Base-by-base conservation (phyloP, 352 stramenopile genomes). In the Aphanomyces invadans region DNA sequence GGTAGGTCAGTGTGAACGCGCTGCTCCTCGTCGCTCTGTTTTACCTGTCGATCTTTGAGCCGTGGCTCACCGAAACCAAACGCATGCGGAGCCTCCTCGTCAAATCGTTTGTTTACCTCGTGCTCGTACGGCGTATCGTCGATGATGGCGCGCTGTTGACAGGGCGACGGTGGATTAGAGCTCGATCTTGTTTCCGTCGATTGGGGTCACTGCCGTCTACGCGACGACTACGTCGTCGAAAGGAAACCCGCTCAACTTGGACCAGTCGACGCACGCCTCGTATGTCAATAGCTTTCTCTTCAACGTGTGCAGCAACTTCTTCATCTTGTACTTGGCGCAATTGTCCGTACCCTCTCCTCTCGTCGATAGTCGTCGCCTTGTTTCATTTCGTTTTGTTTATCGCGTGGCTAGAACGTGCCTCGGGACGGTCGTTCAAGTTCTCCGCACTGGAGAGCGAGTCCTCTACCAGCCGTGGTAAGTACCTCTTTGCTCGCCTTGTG, bases 271-370 rank as follows among this genome's bases (percentile, higher is more conserved):
- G 36, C 36, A 42, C 7, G 36, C 36, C 11, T 76, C 70, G 52
- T 92, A 92, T 55, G 76, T 90, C 54, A 82, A 89, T 72, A 79
- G 78, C 21, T 91, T 91, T 62, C 69, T 91, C 25, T 89, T 84
- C 74, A 91, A 91, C 59, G 77, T 91, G 26, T 89, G 79, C 15
- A 81, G 83, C 28, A 90, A 81, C 4, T 89, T 91, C 68, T 91
- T 91, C 74, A 87, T 91, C 68, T 86, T 80, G 55, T 91, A 91
- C 56, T 65, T 91, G 21, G 84, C 79, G 23, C 83, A 91, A 59
- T 76, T 64, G 55, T 64, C 21, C 25, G 53, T 61, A 10, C 17
- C 10, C 33, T 52, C n/a, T n/a, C n/a, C n/a, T n/a, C n/a, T n/a
- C n/a, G n/a, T n/a, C n/a, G n/a, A n/a, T n/a, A n/a, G n/a, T n/a